Conservation (phyloP, 2,329 filamentous ascomycete genomes). For the Geosmithia morbida region DNA sequence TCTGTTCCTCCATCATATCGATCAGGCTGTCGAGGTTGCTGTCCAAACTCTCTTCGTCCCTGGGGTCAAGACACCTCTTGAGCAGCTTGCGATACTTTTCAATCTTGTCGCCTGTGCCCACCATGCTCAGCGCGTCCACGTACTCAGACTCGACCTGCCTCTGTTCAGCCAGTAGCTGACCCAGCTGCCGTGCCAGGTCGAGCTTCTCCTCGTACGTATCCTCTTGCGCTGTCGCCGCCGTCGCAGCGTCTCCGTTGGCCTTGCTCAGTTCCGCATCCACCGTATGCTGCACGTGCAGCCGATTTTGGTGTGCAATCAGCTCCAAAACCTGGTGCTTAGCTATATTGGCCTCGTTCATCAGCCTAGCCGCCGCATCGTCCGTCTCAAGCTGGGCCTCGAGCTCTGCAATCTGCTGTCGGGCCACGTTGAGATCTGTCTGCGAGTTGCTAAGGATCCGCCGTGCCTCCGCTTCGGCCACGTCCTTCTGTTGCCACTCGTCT, state of each 20-base stretch:
- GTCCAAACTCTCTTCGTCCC: slow-evolving; percentile 55
- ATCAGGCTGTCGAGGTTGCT: slow-evolving; percentile 45
- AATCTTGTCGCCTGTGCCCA: slow-evolving; percentile 59
- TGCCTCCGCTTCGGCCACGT: slow-evolving; percentile 53
- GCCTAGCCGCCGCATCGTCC: slow-evolving; percentile 35
- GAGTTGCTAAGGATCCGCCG: slow-evolving; percentile 51
- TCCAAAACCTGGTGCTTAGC: slow-evolving; percentile 33
- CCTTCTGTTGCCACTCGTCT: slow-evolving; percentile 60
- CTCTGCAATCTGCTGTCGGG: slow-evolving; percentile 46
- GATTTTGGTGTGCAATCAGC: slow-evolving; percentile 36
- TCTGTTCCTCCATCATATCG: slow-evolving; percentile 48
- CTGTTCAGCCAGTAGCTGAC: slow-evolving; percentile 42
- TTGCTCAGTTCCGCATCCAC: slow-evolving; percentile 34
- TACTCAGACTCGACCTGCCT: slow-evolving; percentile 51
- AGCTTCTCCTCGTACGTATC: slow-evolving; percentile 39
- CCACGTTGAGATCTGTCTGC: slow-evolving; percentile 48
- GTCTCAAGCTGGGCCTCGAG: slow-evolving; percentile 39
- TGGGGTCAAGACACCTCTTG: slow-evolving; percentile 50
- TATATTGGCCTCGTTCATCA: slow-evolving; percentile 33
- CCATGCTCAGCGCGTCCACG: slow-evolving; percentile 50
- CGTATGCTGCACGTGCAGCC: slow-evolving; percentile 34
- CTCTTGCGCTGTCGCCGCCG: slow-evolving; percentile 11
- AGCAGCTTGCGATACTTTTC: slow-evolving; percentile 59
- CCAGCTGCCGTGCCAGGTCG: slow-evolving; percentile 41
- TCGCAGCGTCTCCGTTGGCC: slow-evolving; percentile 29